These are phyloP conservation scores for Spathaspora sp. DNA, from an alignment of 1,139 yeast species.

Conservation along the genomic window DNA sequence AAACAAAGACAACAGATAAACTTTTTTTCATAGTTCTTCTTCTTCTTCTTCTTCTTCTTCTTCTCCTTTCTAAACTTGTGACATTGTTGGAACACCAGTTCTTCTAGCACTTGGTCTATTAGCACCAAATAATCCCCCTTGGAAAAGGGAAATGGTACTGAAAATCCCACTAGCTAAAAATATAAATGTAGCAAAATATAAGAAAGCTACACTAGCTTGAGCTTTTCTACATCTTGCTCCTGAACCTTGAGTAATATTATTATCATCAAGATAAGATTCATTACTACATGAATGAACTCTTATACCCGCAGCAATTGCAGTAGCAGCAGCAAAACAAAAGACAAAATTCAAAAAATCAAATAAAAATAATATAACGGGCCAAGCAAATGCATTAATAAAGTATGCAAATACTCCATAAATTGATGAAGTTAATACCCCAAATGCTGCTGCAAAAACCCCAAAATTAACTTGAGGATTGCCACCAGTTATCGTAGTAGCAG, in stretches of 20 bases:
- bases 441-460: conserved; percentile 82
- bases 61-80: conserved; percentile 62
- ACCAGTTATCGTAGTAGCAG: conserved; percentile 58
- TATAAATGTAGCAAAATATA: conserved; percentile 79
- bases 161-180: conserved; percentile 68
- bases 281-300: conserved; percentile 84
- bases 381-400: conserved; percentile 76
- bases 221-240: conserved; percentile 90
- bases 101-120: conserved; percentile 50
- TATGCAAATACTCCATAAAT: conserved; percentile 79
- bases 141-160: conserved; percentile 55
- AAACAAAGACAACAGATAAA: background rate
- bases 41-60: too few relatives aligned
- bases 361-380: conserved; percentile 74
- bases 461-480: conserved; percentile 84
- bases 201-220: conserved; percentile 88
- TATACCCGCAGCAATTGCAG: conserved; percentile 89
- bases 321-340: conserved; percentile 91
- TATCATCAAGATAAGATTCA: conserved; percentile 57
- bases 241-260: conserved; percentile 74
- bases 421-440: conserved; percentile 77
- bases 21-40: background rate
- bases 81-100: conserved; percentile 86
- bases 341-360: conserved; percentile 86
- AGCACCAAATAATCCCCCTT: conserved; percentile 76